phyloP scores from a whole-genome alignment of 1,139 yeast genomes.

The Pichia sp. region DNA sequence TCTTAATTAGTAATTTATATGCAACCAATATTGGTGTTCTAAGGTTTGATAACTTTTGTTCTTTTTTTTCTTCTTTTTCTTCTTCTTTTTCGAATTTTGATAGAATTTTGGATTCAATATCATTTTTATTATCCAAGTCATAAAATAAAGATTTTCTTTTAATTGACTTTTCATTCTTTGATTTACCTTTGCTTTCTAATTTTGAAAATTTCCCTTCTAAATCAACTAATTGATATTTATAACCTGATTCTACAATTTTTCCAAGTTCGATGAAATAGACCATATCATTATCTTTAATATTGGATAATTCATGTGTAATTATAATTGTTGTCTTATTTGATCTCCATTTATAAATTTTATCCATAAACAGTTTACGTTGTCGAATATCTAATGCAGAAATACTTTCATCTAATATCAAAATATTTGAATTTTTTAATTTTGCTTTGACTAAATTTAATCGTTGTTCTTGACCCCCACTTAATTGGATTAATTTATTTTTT shows the following conservation, averaged over 20 bases:
- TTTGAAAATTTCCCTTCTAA: slow-evolving; percentile 16
- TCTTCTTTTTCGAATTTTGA: background rate
- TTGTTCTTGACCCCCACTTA: slow-evolving; percentile 95
- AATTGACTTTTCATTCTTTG: background rate
- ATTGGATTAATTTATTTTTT: slow-evolving; percentile 25
- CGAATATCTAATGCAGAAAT: slow-evolving; percentile 68
- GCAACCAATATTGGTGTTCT: slow-evolving; percentile 13
- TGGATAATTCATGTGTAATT: slow-evolving; percentile 68
- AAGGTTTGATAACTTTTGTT: slow-evolving; percentile 2
- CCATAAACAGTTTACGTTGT: slow-evolving; percentile 41
- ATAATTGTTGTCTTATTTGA: slow-evolving; percentile 65
- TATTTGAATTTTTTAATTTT: slow-evolving; percentile 58
- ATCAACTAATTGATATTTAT: slow-evolving; percentile 31
- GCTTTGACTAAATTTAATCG: slow-evolving; percentile 82
- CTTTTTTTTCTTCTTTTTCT: background rate
- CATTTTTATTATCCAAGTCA: slow-evolving; percentile 1
- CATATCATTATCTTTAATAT: slow-evolving; percentile 56
- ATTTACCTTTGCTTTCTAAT: slow-evolving; percentile 3
- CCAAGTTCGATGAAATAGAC: slow-evolving; percentile 60
- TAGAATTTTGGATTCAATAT: background rate
- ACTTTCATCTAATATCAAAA: slow-evolving; percentile 79
- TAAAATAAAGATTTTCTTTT: slow-evolving; percentile 7
- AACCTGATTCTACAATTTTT: slow-evolving; percentile 40
- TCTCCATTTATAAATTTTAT: slow-evolving; percentile 55
- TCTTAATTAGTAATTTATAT: slow-evolving; percentile 2